These are phyloP conservation scores for Aristolochia californica DNA, from an alignment of 164 flowering plant species.

Conservation along the genomic window DNA sequence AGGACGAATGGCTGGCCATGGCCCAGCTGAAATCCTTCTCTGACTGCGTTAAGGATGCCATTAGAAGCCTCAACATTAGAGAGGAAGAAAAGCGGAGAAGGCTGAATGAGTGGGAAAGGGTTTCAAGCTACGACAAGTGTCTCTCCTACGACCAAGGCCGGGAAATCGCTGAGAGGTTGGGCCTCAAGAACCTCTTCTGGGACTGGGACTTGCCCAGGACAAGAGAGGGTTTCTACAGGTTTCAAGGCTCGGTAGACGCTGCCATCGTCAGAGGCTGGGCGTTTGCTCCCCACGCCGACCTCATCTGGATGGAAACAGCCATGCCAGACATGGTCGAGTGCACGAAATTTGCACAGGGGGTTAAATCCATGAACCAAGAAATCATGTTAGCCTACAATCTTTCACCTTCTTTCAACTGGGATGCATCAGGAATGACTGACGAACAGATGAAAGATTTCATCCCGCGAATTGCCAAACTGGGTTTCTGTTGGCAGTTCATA, in stretches of 20 bases:
- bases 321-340: constrained; percentile 76
- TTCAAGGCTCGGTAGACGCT: constrained; percentile 70
- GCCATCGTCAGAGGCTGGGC: constrained; percentile 86
- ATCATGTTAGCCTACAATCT: constrained; percentile 83
- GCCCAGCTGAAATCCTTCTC: constrained; percentile 73
- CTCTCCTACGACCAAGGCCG: constrained; percentile 53
- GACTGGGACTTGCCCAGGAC: constrained; percentile 95
- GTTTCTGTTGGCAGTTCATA: constrained; percentile 91
- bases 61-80: constrained; percentile 40
- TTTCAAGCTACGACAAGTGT: constrained; percentile 46
- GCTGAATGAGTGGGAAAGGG: constrained; percentile 52
- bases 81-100: constrained; percentile 54
- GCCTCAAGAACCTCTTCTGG: constrained; percentile 64
- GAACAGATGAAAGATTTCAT: constrained; percentile 74
- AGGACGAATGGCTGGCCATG: constrained; percentile 63
- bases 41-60: constrained; percentile 53
- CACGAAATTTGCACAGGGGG: constrained; percentile 58
- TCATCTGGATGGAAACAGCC: constrained; percentile 89
- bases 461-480: constrained; percentile 70
- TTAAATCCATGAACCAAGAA: constrained; percentile 51
- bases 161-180: constrained; percentile 61
- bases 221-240: constrained; percentile 90
- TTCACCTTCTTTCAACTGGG: constrained; percentile 96
- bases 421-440: constrained; percentile 81
- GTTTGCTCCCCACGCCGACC: constrained; percentile 61